Base-by-base conservation (phyloP, 331 rosid genomes). In the Dryas integrifolia region DNA sequence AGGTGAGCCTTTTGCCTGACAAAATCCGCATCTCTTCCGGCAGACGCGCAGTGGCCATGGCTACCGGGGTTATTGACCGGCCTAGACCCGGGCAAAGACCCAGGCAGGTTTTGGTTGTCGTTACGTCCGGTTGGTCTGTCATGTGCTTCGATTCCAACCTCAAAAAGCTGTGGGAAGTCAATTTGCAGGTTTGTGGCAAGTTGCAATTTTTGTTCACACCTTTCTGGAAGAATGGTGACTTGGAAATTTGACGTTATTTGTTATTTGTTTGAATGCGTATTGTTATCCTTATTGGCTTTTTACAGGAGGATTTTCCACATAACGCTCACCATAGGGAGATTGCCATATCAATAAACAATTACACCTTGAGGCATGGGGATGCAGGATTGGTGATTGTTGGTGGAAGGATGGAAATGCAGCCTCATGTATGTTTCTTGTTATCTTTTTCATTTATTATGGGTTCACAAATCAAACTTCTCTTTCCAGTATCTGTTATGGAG, bases 91-190 rank as follows among this genome's bases (percentile, higher is more conserved):
- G 94, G 38, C 92, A 81, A 75, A 87, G 84, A 0, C 86, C 81
- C 65, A 88, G 90, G 72, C 96, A 87, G 80, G 99, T 95, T 80
- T 83, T 92, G 72, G 96, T 95, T 6, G 99, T 92, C 21, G 97
- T 95, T 52, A 95, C 99, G 6, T 92, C 98, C 0, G 99, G 94
- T 73, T 95, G 99, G 99, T 90, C 88, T 15, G 92, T 95, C 16
- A 88, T 95, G 99, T 95, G 99, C 81, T 95, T 92, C n/a, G 99
- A 95, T 81, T 92, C 96, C 76, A 95, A 95, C 82, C 96, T 90
- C 74, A 83, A 83, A 9, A 92, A 87, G 90, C 81, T 95, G 59
- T 95, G 99, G 99, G 97, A 95, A 76, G 86, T 83, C 56, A 90
- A 87, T 82, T 84, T 95, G 79, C 99, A 95, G 98, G 99, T 90